Evolutionary conservation across 2,329 filamentous ascomycete species (phyloP), one percentile per base, ranked within the genome.

Genomic region (Fonsecaea pedrosoi): DNA sequence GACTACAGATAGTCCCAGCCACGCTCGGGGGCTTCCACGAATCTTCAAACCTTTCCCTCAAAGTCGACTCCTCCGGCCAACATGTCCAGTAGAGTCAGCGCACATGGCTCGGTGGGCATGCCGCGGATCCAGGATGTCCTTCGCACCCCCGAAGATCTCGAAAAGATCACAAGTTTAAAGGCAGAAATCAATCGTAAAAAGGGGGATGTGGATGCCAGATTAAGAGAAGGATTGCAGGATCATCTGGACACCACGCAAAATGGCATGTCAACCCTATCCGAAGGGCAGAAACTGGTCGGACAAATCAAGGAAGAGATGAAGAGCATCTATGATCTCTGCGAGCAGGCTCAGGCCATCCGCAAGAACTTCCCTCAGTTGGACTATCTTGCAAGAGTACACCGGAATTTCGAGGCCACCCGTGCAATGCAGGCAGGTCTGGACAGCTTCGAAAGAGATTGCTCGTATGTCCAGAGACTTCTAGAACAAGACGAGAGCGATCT

Each of bases 221-320:
- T 99, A 64, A 92, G 94, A 71, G 89, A 89, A 78, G 94, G 92
- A 42, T 86, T 98, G 71, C 89, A 92, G 74, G 93, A 97, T 75
- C 95, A 99, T 84, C 87, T 99, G 65, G 92, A 97, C 81, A 91
- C 94, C 62, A 97, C 95, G 10, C 94, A 98, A 81, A 87, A 91
- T 72, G 95, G 95, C 78, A 97, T 99, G 89, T 90, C 83, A 71
- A 91, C 91, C 69, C 89, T 99, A 71, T 88, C 87, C 54, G 93
- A 97, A 76, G 94, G 94, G 64, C 94, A 98, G 80, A 91, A 94
- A 78, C 92, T 92, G 68, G 92, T 99, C 40, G 90, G 92, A 76
- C 87, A 91, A 74, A 97, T 97, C 81, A 97, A 96, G 79, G 94
- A 98, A 72, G 95, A 99, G 82, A 95, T 99, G 88, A 93, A 96